Evolutionary conservation across 352 stramenopile genomes (phyloP), one percentile per base, ranked within the genome.

Genomic region (Plasmopara viticola): DNA sequence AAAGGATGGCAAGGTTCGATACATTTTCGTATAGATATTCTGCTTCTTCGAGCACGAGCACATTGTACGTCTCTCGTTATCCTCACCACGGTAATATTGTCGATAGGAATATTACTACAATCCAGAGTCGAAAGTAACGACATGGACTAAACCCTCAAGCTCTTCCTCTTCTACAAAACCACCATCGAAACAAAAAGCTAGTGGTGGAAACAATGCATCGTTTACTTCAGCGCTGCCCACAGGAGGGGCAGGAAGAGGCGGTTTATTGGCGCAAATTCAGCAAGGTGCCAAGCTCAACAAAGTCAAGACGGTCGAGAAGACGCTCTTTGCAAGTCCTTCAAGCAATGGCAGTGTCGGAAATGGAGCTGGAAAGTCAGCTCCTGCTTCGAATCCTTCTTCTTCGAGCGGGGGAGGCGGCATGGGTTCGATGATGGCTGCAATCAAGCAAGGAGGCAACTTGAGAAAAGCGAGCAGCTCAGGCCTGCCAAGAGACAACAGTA

Each of bases 31-130:
- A 25, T 25, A 25, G 20, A 25, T 25, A 25, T 25, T 3, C 3
- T 25, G 1, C 20, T 25, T 25, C 20, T 25, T 25, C 20, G 20
- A 25, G 20, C 20, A 25, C 20, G 20, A 25, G 1, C 20, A 3
- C 20, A 25, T 3, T 3, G 20, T 25, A 25, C 20, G 20, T 25
- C 20, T 25, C 3, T 25, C 20, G 20, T 25, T 4, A 14, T 2
- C 15, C 6, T 13, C 8, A 9, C 40, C 38, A 51, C 28, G 25
- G 29, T 34, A 45, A 28, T 50, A 30, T 18, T 34, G 31, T 8
- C 6, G 29, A 2, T 48, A 94, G 83, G 82, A 91, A 66, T 95
- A 95, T 65, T 95, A 91, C 65, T 95, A 94, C 69, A 92, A 95
- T 51, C 70, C 78, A n/a, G 62, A 87, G 51, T 92, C 80, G 4